These are phyloP conservation scores for Cladosporium sp. DNA, from an alignment of 2,329 filamentous ascomycete species.

Conservation along the genomic window DNA sequence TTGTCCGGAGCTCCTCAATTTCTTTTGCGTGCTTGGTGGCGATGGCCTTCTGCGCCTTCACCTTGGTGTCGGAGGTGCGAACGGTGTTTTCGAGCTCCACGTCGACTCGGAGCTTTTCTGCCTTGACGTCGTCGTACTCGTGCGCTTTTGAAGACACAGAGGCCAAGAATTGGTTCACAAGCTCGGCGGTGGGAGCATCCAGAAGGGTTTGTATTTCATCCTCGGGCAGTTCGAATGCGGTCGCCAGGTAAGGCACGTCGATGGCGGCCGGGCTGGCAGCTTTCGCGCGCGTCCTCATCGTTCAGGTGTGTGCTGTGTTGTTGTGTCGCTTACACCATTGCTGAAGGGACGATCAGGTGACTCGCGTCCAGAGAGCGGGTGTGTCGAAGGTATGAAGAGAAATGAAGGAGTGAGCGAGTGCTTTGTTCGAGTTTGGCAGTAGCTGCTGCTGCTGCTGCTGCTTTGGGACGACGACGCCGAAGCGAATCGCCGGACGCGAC, in stretches of 20 bases:
- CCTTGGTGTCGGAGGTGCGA: conserved; percentile 78
- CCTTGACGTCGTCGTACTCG: conserved; percentile 77
- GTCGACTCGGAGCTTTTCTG: conserved; percentile 84
- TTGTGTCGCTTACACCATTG: conserved; percentile 15
- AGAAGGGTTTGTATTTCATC: conserved; percentile 62
- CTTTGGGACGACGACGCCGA: background rate
- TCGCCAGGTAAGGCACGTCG: conserved; percentile 72
- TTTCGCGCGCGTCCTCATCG: conserved; percentile 51
- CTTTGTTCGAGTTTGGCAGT: conserved; percentile 3
- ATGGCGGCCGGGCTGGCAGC: conserved; percentile 56
- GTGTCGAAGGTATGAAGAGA: background rate
- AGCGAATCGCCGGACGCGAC: conserved; percentile 12
- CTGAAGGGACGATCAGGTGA: background rate
- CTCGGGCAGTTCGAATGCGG: conserved; percentile 70
- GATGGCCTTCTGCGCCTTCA: conserved; percentile 76
- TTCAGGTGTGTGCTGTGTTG: conserved; percentile 25
- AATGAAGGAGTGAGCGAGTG: conserved; percentile 5
- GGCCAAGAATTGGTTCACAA: conserved; percentile 73
- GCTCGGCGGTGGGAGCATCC: conserved; percentile 72
- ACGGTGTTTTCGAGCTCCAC: conserved; percentile 93
- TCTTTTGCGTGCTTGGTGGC: conserved; percentile 84
- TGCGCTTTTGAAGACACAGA: conserved; percentile 77
- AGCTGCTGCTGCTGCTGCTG: conserved; percentile 9
- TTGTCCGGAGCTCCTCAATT: conserved; percentile 76
- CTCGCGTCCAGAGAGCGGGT: background rate